Base-by-base conservation (phyloP, 495 filamentous ascomycete species). In the Entonaema liquescens region DNA sequence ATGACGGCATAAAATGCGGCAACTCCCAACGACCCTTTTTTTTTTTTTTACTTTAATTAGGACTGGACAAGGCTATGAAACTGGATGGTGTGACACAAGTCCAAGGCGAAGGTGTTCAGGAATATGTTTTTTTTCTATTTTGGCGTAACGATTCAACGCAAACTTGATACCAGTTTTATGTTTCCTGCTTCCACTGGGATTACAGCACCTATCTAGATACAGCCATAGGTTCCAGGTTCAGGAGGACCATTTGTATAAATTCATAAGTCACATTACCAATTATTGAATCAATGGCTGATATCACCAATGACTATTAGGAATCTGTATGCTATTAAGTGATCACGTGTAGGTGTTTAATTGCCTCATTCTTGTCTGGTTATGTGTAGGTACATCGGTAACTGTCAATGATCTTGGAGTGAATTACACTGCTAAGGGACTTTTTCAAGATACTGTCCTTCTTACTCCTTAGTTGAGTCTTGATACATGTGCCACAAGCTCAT, bases 151-250 rank as follows among this genome's bases (percentile, higher is more conserved):
- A 60, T 58, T 63, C 54, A 40, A 49, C 44, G 21, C 23, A 38
- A 42, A 53, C 54, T 59, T 55, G 67, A 60, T 70, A 70, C 61
- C 67, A 70, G 50, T 29, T 64, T 47, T 7, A 40, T 35, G 26
- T 59, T 66, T 65, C 9, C 12, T 31, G 49, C 49, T 40, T 65
- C 26, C 7, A 13, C 21, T 44, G 55, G 61, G 40, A 55, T 26
- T 53, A 52, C 65, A 42, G 65, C 58, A 42, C 47, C 35, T 29
- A 40, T 36, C 31, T 38, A 52, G 23, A 11, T 21, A 21, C 11
- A 26, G 9, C 8, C 52, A 55, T 23, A 21, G 49, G 23, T 53
- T 19, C 26, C 3, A 17, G 52, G 15, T 9, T 6, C 28, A 53
- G 53, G 26, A 19, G n/a, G 53, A 29, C 15, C 28, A 21, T 56